Conservation (phyloP, 1,139 yeast species). For the Blastobotrys elegans region DNA sequence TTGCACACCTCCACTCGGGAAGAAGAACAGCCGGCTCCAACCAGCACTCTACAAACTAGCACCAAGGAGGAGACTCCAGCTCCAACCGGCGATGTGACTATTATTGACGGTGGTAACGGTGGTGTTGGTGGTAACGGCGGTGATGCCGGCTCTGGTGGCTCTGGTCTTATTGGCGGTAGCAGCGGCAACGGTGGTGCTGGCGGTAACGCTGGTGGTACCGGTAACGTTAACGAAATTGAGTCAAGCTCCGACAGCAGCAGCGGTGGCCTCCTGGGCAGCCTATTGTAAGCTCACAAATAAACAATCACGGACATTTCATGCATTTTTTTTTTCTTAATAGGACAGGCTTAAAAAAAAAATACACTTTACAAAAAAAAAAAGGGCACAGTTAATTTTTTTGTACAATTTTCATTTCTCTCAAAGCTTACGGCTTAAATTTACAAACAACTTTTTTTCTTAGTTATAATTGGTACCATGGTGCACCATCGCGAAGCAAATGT, state of each 20-base stretch:
- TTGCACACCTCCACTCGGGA: not conserved
- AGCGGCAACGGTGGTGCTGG: not conserved
- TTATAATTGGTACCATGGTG: too few relatives aligned
- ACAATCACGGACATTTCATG: not conserved
- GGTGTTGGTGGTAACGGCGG: constrained; percentile 5
- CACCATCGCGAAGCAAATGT: too few relatives aligned
- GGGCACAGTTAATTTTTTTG: not conserved
- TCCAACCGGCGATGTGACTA: constrained; percentile 3
- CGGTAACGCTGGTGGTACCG: constrained; percentile 4
- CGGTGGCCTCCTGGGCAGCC: not conserved
- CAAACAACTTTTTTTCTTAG: not conserved
- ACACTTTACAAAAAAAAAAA: not conserved
- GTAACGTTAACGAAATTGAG: not conserved
- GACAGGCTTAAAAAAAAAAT: too few relatives aligned
- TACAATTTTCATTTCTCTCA: not conserved
- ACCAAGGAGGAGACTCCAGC: not conserved
- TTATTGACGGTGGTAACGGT: constrained; percentile 5
- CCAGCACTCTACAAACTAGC: not conserved
- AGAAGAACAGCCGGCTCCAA: not conserved
- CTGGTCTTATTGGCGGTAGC: not conserved
- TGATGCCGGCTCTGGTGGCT: not conserved
- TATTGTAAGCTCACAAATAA: not conserved
- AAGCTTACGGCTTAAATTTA: too few relatives aligned
- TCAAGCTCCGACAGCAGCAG: not conserved
- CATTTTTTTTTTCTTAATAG: too few relatives aligned